Evolutionary conservation across 2,329 filamentous ascomycete species (phyloP).

Genomic region (Scedosporium apiospermum): DNA sequence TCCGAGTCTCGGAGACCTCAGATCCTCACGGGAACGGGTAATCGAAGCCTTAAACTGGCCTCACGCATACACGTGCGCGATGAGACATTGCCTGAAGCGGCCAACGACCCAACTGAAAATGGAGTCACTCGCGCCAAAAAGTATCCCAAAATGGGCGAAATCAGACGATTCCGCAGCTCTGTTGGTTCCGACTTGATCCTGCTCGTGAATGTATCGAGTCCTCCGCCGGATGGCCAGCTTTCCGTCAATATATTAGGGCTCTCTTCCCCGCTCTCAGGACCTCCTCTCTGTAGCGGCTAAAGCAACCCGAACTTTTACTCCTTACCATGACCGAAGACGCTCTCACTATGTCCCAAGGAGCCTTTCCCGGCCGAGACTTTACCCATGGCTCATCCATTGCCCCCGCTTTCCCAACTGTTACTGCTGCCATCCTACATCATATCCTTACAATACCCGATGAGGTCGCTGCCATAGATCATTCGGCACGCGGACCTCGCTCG

Average conservation of each 20-base stretch:
- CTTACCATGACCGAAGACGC: neutral
- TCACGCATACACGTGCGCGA: too few relatives aligned
- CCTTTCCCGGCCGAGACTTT: slow-evolving; percentile 5
- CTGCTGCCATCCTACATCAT: slow-evolving; percentile 27
- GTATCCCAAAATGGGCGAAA: too few relatives aligned
- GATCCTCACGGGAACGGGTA: too few relatives aligned
- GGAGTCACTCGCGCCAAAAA: too few relatives aligned
- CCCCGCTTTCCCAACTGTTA: slow-evolving; percentile 27
- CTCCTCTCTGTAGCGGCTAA: neutral
- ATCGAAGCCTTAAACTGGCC: too few relatives aligned
- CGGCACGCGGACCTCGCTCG: slow-evolving; percentile 16
- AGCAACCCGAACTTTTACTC: neutral
- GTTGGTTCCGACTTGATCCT: too few relatives aligned
- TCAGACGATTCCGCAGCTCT: too few relatives aligned
- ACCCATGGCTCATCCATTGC: slow-evolving; percentile 15
- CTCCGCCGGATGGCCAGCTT: too few relatives aligned
- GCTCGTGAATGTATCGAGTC: too few relatives aligned
- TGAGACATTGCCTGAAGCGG: too few relatives aligned
- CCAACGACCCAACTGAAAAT: too few relatives aligned
- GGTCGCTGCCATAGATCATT: slow-evolving; percentile 28
- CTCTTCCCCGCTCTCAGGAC: neutral
- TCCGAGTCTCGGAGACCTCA: too few relatives aligned
- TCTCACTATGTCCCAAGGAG: neutral
- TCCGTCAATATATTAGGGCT: neutral
- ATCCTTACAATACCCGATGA: slow-evolving; percentile 25